Conservation (phyloP, 1,139 yeast genomes). For the Pichia sp. region DNA sequence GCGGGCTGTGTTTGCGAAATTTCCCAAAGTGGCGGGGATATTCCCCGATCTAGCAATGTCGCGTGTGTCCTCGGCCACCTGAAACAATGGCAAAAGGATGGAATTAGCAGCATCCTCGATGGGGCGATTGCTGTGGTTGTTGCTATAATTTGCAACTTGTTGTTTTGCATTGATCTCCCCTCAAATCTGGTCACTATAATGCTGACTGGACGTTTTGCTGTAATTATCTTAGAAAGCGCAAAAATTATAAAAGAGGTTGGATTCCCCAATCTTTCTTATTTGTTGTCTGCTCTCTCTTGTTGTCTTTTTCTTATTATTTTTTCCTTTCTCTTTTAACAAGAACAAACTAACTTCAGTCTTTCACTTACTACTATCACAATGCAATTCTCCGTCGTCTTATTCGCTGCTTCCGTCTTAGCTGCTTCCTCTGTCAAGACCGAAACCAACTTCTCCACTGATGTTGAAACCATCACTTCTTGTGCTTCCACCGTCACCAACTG, state of each 20-base stretch:
- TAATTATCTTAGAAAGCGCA: too few species aligned
- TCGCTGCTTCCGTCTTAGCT: conserved; percentile 23
- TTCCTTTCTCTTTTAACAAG: conserved; percentile 4
- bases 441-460: conserved; percentile 17
- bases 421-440: conserved; percentile 18
- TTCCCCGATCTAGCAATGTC: too few species aligned
- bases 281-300: neutral
- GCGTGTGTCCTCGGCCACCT: too few species aligned
- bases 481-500: conserved; percentile 19
- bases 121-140: too few species aligned
- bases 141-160: too few species aligned
- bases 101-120: too few species aligned
- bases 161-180: too few species aligned
- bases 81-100: too few species aligned
- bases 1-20: too few species aligned
- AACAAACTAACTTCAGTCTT: conserved; percentile 20
- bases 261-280: neutral
- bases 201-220: too few species aligned
- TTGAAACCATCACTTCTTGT: conserved; percentile 26
- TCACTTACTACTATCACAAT: conserved; percentile 17
- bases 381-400: conserved; percentile 25
- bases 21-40: too few species aligned
- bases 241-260: conserved; percentile 4
- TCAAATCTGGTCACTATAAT: too few species aligned
- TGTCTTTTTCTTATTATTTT: neutral